Conservation (phyloP, 768 basidiomycete species). For the Naganishia antarctica region DNA sequence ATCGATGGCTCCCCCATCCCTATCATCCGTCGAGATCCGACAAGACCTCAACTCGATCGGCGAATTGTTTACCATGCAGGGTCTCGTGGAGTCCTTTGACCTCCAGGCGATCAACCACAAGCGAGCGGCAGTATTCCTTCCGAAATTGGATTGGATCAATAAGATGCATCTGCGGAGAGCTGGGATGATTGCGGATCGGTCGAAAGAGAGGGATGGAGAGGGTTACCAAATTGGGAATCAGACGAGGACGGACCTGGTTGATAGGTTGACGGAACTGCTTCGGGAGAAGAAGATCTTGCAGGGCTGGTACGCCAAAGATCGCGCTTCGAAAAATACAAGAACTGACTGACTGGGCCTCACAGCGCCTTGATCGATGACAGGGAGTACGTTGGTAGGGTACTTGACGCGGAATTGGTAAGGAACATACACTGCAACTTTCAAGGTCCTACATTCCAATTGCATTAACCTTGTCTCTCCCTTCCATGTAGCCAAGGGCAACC, state of each 20-base stretch:
- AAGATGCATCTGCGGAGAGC: slow-evolving; percentile 70
- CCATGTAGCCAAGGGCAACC: slow-evolving; percentile 21
- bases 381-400: slow-evolving; percentile 62
- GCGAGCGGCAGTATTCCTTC: slow-evolving; percentile 71
- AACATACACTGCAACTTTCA: slow-evolving; percentile 1
- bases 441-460: too few species aligned
- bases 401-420: slow-evolving; percentile 53
- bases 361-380: slow-evolving; percentile 36
- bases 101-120: slow-evolving; percentile 71
- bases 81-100: slow-evolving; percentile 76
- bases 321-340: neutral
- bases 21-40: slow-evolving; percentile 2
- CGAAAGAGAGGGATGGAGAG: slow-evolving; percentile 28
- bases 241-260: slow-evolving; percentile 55
- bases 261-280: slow-evolving; percentile 50
- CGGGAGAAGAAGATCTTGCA: slow-evolving; percentile 36
- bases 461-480: neutral
- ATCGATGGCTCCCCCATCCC: neutral
- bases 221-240: slow-evolving; percentile 4
- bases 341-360: neutral
- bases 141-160: slow-evolving; percentile 80
- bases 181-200: slow-evolving; percentile 49
- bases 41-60: slow-evolving; percentile 15
- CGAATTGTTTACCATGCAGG: slow-evolving; percentile 51
- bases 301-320: slow-evolving; percentile 23